Conservation (phyloP, 768 basidiomycete species). For the Agrocybe chaxingu region DNA sequence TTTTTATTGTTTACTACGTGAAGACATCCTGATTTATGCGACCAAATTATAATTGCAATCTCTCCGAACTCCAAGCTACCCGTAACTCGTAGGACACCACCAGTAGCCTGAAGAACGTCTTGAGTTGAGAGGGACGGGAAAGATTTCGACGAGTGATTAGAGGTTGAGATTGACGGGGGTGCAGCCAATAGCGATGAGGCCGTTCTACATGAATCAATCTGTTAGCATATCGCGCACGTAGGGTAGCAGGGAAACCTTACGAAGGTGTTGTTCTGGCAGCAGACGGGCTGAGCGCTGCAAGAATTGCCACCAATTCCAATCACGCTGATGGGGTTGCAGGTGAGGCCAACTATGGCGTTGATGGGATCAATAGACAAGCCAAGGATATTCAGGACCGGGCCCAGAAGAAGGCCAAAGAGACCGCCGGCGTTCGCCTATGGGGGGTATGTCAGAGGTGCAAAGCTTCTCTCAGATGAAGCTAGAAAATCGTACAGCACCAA, state of each 20-base stretch:
- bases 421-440: no score
- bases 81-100: no score
- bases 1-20: no score
- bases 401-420: no score
- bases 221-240: neutral
- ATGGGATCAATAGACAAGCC: conserved; percentile 8
- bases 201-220: conserved; percentile 2
- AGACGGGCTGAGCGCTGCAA: conserved; percentile 17
- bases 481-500: neutral
- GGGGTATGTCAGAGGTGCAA: no score
- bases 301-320: conserved; percentile 13
- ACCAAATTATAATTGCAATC: no score
- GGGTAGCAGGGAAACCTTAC: conserved; percentile 1
- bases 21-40: no score
- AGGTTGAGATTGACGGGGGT: conserved; percentile 12
- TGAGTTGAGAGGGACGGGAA: no score
- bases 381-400: no score
- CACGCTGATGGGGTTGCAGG: conserved; percentile 14
- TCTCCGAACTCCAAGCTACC: no score
- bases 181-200: conserved; percentile 11
- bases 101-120: no score
- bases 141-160: neutral
- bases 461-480: no score
- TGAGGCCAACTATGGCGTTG: conserved; percentile 9
- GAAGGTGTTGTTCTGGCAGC: conserved; percentile 16